A percentile compares a stretch with the other conserved stretches of the same genome.
These are phyloP conservation scores for Penicillium janthinellum DNA, from an alignment of 2,329 filamentous ascomycete species.

Conservation along the genomic window DNA sequence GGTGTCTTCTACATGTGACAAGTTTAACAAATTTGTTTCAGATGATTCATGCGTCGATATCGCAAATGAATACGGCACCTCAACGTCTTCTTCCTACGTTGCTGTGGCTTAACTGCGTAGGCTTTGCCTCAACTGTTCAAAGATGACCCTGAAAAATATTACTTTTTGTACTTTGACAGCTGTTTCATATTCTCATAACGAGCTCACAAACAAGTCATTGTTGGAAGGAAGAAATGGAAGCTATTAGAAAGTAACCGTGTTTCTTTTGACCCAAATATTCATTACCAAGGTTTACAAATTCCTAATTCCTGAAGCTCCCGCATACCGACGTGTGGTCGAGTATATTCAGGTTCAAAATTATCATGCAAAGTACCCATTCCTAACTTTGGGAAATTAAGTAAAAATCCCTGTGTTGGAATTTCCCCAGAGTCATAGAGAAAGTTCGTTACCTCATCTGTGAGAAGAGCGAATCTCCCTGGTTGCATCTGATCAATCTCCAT, in stretches of 20 bases:
- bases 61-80: neutral
- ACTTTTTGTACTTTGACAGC: too few relatives aligned
- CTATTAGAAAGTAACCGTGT: too few relatives aligned
- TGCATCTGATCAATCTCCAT: neutral
- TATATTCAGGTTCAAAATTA: conserved; percentile 11
- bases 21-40: conserved; percentile 4
- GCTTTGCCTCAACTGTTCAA: neutral
- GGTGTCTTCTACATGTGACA: conserved; percentile 2
- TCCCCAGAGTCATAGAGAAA: conserved; percentile 14
- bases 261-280: too few relatives aligned
- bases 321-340: conserved; percentile 6
- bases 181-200: too few relatives aligned
- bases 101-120: neutral
- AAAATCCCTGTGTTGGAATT: neutral
- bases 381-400: neutral
- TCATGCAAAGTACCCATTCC: conserved; percentile 10
- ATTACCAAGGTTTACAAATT: neutral
- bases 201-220: too few relatives aligned
- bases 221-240: too few relatives aligned
- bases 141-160: too few relatives aligned
- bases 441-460: conserved; percentile 9
- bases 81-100: conserved; percentile 9
- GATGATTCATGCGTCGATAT: conserved; percentile 5
- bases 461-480: conserved; percentile 2
- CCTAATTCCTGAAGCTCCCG: conserved; percentile 11